Evolutionary conservation across 2,329 filamentous ascomycete species (phyloP).

Genomic region (Pseudogymnoascus sp.): DNA sequence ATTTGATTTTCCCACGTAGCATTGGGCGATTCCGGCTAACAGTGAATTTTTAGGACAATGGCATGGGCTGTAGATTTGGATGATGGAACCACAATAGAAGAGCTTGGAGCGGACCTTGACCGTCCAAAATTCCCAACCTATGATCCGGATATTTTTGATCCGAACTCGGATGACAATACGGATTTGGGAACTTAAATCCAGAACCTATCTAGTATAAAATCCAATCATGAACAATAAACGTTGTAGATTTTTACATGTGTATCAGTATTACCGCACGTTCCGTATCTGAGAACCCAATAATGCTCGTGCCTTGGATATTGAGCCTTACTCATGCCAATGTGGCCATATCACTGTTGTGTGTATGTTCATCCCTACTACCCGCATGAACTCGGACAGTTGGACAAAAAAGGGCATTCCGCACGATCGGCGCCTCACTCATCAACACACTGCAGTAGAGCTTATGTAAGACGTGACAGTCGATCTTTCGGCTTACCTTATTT

Average conservation of each 20-base stretch:
- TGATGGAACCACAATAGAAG: conserved; percentile 12
- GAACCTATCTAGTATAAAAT: background rate
- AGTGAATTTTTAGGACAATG: background rate
- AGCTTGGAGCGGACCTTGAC: conserved; percentile 7
- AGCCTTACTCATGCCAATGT: background rate
- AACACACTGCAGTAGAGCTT: background rate
- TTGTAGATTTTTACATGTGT: background rate
- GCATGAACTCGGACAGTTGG: background rate
- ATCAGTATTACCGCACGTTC: background rate
- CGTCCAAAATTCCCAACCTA: background rate
- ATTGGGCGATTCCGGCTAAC: background rate
- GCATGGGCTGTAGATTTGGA: conserved; percentile 12
- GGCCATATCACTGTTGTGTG: background rate
- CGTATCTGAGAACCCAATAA: background rate
- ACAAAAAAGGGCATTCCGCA: background rate
- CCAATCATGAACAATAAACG: background rate
- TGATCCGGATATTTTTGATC: background rate
- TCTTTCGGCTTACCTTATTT: background rate
- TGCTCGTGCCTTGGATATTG: too few relatives aligned
- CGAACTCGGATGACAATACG: background rate
- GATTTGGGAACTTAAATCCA: background rate
- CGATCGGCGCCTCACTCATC: background rate
- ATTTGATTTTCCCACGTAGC: background rate
- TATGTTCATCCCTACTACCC: background rate
- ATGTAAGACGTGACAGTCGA: background rate